These are phyloP conservation scores for Aureobasidium vineae DNA, from an alignment of 2,329 filamentous ascomycete genomes.

Conservation along the genomic window DNA sequence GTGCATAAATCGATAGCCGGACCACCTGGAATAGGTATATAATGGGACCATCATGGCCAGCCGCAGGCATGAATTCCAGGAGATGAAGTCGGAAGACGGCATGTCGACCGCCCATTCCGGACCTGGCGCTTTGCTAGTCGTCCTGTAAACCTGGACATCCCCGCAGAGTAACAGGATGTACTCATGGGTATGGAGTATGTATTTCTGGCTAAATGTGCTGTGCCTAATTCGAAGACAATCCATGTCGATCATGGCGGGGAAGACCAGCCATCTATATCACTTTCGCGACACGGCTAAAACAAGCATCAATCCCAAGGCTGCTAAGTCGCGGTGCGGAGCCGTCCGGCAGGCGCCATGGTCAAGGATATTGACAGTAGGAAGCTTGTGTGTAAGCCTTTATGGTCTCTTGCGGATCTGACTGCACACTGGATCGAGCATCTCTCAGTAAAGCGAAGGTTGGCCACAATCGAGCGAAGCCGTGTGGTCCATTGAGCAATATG, in stretches of 20 bases:
- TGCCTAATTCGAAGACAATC: not conserved
- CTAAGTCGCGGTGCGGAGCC: not conserved
- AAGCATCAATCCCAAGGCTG: not conserved
- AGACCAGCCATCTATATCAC: not conserved
- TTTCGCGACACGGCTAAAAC: not conserved
- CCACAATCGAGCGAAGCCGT: too few relatives aligned
- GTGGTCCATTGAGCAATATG: too few relatives aligned
- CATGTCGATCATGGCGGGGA: conserved; percentile 19
- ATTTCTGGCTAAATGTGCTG: conserved; percentile 21
- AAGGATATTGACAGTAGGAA: not conserved
- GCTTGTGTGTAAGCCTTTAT: not conserved
- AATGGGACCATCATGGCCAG: not conserved
- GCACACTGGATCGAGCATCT: not conserved
- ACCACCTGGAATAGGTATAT: not conserved
- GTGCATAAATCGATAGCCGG: conserved; percentile 1
- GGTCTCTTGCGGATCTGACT: not conserved
- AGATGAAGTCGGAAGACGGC: not conserved
- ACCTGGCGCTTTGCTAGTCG: not conserved
- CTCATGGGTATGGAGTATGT: not conserved
- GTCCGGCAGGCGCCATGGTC: not conserved
- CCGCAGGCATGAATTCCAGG: not conserved
- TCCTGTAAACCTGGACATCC: not conserved
- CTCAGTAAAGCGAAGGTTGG: not conserved
- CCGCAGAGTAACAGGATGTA: not conserved
- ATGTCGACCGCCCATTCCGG: not conserved